A percentile compares a stretch with the other conserved stretches of the same genome.
phyloP scores from a whole-genome alignment of 192 early-diverging fungal species.

The Coemansia sp. region DNA sequence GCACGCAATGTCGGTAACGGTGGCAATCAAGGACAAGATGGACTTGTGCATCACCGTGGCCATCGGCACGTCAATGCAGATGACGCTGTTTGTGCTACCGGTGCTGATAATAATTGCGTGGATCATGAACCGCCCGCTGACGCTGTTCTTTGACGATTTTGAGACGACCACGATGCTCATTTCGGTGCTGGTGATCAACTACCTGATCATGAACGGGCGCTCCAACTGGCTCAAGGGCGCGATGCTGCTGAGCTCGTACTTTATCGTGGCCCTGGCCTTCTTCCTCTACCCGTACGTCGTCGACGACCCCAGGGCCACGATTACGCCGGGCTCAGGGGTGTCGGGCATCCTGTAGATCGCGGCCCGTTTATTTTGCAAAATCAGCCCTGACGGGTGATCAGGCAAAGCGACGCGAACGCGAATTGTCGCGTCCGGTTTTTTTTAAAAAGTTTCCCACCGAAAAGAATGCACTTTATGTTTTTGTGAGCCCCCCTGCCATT shows the following conservation, averaged over 20 bases:
- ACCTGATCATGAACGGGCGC: conserved; percentile 75
- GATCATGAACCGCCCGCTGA: conserved; percentile 67
- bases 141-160: conserved; percentile 77
- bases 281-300: conserved; percentile 61
- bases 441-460: neutral
- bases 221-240: conserved; percentile 92
- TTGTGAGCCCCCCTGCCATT: too few relatives aligned
- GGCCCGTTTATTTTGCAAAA: too few relatives aligned
- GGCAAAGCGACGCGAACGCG: neutral
- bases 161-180: conserved; percentile 83
- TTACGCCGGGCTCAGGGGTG: neutral
- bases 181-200: conserved; percentile 77
- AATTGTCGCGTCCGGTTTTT: neutral
- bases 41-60: conserved; percentile 69
- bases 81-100: conserved; percentile 74
- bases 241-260: conserved; percentile 78
- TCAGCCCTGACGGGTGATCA: too few relatives aligned
- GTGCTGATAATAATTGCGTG: conserved; percentile 77
- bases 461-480: too few relatives aligned
- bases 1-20: conserved; percentile 79
- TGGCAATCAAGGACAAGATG: conserved; percentile 91
- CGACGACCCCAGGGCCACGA: conserved; percentile 8
- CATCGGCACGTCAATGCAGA: conserved; percentile 81
- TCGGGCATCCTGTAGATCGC: neutral
- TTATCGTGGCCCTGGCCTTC: conserved; percentile 78